Base-by-base conservation (phyloP, 495 filamentous ascomycete genomes). In the Daldinia concentrica region DNA sequence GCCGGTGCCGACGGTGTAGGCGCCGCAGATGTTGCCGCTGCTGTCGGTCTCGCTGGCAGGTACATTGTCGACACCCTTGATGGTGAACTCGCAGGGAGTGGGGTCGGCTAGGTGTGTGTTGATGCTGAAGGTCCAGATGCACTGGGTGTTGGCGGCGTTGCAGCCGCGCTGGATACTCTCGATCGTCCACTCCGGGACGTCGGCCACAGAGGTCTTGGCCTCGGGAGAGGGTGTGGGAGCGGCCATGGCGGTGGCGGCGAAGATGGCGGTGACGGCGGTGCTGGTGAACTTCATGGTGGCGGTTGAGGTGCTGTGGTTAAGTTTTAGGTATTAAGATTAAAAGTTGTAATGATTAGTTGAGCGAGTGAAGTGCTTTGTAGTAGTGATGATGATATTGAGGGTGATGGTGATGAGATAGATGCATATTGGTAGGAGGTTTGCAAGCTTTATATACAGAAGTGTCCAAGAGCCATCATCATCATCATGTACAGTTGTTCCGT, bases 81-180 rank as follows among this genome's bases (percentile, higher is more conserved):
- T 77, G 39, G 73, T 71, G 64, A 79, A 81, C 62, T 54, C 74
- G 76, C 82, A 83, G 7, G 75, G 34, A 14, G 76, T 77, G 0
- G 48, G 0, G 37, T 69, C 60, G 7, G 62, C 64, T 3, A 69
- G 45, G 63, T 81, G 78, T 24, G 73, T 76, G 72, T 82, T 62
- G 74, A 85, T 78, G 26, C 71, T 73, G 67, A 83, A 85, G 58
- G 74, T 76, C 80, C 81, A 84, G 48, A 75, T 77, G 78, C 82
- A 85, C 37, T 69, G 72, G 43, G 78, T 80, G 72, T 84, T 68
- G 14, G 57, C 73, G n/a, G 27, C 29, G 73, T 80, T 77, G 78
- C 82, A 85, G 24, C 77, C 75, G n/a, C 81, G 82, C 78, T 79
- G 74, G 58, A 83, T 66, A 65, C 74, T 67, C 50, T 74, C 48